Evolutionary conservation across 192 early-diverging fungal species (phyloP).

Genomic region (Pilaira anomala): DNA sequence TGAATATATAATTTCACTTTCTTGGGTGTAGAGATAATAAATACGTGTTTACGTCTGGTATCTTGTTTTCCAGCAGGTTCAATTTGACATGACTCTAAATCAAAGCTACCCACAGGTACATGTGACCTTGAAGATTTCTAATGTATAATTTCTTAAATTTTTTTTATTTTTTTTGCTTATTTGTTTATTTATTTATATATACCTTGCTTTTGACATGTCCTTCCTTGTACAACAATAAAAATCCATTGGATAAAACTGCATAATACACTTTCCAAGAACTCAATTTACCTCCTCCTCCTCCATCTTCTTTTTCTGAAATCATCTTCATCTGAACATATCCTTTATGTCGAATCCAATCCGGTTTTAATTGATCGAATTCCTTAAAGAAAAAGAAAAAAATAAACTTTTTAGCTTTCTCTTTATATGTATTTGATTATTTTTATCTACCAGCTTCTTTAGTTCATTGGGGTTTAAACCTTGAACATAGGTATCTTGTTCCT

Average conservation of each 20-base stretch:
- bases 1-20: slow-evolving; percentile 34
- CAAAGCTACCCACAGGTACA: slow-evolving; percentile 36
- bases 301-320: slow-evolving; percentile 31
- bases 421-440: not conserved
- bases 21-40: slow-evolving; percentile 30
- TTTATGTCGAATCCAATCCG: slow-evolving; percentile 36
- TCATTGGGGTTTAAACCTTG: slow-evolving; percentile 11
- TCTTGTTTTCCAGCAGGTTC: slow-evolving; percentile 35
- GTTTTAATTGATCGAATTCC: slow-evolving; percentile 42
- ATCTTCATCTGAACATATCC: slow-evolving; percentile 50
- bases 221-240: slow-evolving; percentile 32
- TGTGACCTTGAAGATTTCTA: slow-evolving; percentile 33
- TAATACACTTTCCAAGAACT: slow-evolving; percentile 40
- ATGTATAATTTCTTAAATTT: not conserved
- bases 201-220: slow-evolving; percentile 29
- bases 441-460: slow-evolving; percentile 29
- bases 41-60: slow-evolving; percentile 34
- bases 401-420: too few species aligned
- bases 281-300: slow-evolving; percentile 29
- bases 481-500: not conserved
- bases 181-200: slow-evolving; percentile 12
- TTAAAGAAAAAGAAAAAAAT: slow-evolving; percentile 19
- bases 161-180: not conserved
- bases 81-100: slow-evolving; percentile 34
- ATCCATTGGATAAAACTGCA: slow-evolving; percentile 44